Conservation (phyloP, 2,329 filamentous ascomycete genomes). For the Talaromyces sp. region DNA sequence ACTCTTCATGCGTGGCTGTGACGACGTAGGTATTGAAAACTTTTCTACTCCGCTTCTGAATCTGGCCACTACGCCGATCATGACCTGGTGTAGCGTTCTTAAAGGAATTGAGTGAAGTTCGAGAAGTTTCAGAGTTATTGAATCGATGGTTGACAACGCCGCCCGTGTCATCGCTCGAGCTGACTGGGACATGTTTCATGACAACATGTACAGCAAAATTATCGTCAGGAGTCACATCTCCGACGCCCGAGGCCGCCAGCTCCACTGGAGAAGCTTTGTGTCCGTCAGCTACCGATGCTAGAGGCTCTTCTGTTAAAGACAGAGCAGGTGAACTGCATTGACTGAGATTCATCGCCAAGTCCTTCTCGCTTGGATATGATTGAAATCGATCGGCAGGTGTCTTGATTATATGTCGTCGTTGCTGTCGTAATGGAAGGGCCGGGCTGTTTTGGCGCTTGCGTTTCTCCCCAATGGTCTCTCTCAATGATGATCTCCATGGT, state of each 20-base stretch:
- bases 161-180: not conserved
- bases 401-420: not conserved
- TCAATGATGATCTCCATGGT: not conserved
- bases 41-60: constrained; percentile 17
- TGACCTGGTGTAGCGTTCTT: not conserved
- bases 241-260: constrained; percentile 32
- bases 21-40: constrained; percentile 16
- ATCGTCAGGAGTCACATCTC: constrained; percentile 32
- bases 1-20: constrained; percentile 19
- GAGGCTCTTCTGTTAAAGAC: constrained; percentile 10
- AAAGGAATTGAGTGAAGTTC: not conserved
- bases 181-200: constrained; percentile 17
- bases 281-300: constrained; percentile 12
- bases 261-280: constrained; percentile 24
- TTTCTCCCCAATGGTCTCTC: not conserved
- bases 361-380: constrained; percentile 8
- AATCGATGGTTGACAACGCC: not conserved
- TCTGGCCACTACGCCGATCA: not conserved
- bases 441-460: constrained; percentile 5
- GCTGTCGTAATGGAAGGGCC: not conserved
- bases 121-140: not conserved
- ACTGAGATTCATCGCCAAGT: not conserved
- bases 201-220: constrained; percentile 35
- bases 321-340: constrained; percentile 11
- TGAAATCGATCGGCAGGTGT: not conserved